Evolutionary conservation across 129 eudicot species (phyloP).

Genomic region (Kitagawia praeruptora): DNA sequence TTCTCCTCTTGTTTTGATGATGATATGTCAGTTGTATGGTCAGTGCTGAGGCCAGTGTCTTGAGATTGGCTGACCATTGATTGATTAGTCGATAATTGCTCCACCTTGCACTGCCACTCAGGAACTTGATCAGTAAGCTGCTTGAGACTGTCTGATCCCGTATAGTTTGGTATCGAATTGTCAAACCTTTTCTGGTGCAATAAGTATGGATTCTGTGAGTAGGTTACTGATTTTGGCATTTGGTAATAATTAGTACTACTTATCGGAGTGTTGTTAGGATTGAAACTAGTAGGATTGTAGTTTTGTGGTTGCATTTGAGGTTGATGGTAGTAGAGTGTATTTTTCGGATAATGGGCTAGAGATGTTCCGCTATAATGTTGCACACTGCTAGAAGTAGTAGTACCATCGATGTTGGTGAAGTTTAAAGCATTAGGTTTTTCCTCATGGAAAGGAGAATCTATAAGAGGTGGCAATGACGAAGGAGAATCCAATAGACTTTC

Average conservation of each 20-base stretch:
- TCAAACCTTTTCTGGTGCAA: background rate
- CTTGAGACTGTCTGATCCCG: background rate
- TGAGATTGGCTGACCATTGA: constrained; percentile 55
- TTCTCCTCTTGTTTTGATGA: constrained; percentile 20
- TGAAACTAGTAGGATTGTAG: background rate
- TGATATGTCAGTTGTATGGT: constrained; percentile 46
- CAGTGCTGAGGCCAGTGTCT: constrained; percentile 68
- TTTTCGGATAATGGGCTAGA: background rate
- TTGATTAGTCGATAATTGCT: constrained; percentile 33
- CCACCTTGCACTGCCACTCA: constrained; percentile 31
- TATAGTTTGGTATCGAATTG: background rate
- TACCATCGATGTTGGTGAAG: constrained; percentile 8
- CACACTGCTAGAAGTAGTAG: constrained; percentile 5
- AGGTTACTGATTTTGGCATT: background rate
- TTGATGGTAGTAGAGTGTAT: background rate
- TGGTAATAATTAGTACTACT: background rate
- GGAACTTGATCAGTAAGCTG: background rate
- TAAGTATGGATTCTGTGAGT: background rate
- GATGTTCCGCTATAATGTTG: constrained; percentile 12
- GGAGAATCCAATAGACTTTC: constrained; percentile 45
- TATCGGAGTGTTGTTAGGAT: background rate
- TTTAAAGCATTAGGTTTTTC: background rate
- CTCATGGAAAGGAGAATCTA: constrained; percentile 25
- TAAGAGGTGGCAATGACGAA: constrained; percentile 44
- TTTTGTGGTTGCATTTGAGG: constrained; percentile 7